Evolutionary conservation across 139 green algal species (phyloP), one percentile per base, ranked within the genome.

Genomic region (Chlorokybus atmophyticus): DNA sequence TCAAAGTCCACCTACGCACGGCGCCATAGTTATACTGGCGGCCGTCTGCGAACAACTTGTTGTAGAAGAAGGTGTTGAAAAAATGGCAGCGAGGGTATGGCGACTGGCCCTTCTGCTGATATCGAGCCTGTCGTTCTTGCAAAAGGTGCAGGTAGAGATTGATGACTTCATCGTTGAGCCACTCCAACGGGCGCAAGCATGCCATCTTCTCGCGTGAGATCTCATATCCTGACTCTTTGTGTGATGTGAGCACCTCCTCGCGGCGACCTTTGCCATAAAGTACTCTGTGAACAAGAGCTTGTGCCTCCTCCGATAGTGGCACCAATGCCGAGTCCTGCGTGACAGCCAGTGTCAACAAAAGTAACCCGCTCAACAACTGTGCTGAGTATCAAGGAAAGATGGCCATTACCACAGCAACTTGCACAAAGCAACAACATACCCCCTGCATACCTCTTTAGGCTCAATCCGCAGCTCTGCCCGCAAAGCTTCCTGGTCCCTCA

Each of bases 61-160:
- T 70, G 17, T 71, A 67, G 55, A 77, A 77, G 55, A 77, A 77
- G 28, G 66, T 77, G 59, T 76, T 77, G 40, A 75, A 77, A 25
- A 77, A 76, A 27, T 75, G 67, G 1, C 31, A 67, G 40, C 25
- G 29, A 3, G 54, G 68, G 19, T 60, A 49, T 4, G 29, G 39
- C 25, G 21, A 24, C 10, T 38, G 25, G 7, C 32, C n/a, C 44
- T 40, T 17, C 32, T 2, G 19, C 21, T 40, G 3, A 10, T 64
- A 24, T 1, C 55, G 48, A 17, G 26, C 4, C 2, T 71, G 55
- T 30, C 67, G 48, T 19, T 73, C 54, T 32, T 73, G 47, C 29
- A 77, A 29, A 29, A 76, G 42, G 21, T 50, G 58, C 41, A 77
- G 29, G 3, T 73, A 71, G 17, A 74, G 51, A 48, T 77, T 77